Conservation (phyloP, 2,329 filamentous ascomycete species). For the Aspergillus quadrilineatus region DNA sequence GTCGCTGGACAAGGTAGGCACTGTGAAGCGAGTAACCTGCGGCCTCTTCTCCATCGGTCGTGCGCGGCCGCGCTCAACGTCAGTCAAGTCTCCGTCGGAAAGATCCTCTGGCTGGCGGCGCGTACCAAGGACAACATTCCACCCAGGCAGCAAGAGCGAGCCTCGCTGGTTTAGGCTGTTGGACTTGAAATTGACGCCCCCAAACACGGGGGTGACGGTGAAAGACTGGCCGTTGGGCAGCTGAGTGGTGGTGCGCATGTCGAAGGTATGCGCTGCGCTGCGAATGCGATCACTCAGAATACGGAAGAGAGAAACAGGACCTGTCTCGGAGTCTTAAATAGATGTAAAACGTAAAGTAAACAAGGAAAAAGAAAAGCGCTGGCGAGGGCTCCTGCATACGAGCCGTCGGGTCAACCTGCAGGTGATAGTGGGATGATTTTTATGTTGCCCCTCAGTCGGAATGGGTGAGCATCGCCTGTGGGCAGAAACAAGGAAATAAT, state of each 20-base stretch:
- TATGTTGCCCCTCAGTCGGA: constrained; percentile 14
- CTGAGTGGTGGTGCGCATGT: constrained; percentile 52
- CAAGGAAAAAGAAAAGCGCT: constrained; percentile 3
- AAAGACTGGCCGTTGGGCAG: constrained; percentile 86
- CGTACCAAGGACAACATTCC: constrained; percentile 83
- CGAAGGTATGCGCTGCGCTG: constrained; percentile 1
- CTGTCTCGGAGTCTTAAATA: background rate
- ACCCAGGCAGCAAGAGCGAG: constrained; percentile 71
- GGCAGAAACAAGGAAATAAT: background rate
- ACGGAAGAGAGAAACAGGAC: background rate
- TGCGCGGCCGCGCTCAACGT: constrained; percentile 17
- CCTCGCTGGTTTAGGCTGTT: constrained; percentile 69
- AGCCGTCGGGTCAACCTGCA: constrained; percentile 1
- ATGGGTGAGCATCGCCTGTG: constrained; percentile 2
- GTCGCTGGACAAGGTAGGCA: constrained; percentile 75
- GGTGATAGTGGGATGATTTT: constrained; percentile 15
- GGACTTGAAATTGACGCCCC: constrained; percentile 85
- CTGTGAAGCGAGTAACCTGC: constrained; percentile 55
- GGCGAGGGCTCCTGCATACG: background rate
- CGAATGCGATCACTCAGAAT: background rate
- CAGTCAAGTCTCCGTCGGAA: constrained; percentile 19
- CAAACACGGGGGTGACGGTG: constrained; percentile 81
- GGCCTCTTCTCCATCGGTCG: constrained; percentile 17
- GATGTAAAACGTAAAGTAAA: background rate
- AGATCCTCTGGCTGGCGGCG: constrained; percentile 47